These are phyloP conservation scores for Protomyces inundatus DNA, from an alignment of 1,139 yeast species.

Conservation along the genomic window DNA sequence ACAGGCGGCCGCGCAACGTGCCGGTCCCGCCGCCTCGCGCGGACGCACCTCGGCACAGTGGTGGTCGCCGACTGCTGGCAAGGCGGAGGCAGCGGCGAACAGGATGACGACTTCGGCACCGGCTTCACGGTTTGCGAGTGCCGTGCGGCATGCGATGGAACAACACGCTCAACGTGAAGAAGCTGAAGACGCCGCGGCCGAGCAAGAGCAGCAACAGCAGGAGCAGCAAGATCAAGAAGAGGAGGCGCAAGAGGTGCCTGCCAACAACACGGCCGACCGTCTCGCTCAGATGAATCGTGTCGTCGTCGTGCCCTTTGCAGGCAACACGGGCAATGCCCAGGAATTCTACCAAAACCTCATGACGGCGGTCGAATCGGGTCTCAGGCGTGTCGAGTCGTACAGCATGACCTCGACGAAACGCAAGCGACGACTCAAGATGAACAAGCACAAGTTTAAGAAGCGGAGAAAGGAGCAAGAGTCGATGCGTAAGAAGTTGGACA, in stretches of 20 bases:
- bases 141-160: neutral
- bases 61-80: neutral
- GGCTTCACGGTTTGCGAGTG: neutral
- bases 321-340: neutral
- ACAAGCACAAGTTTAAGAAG: slow-evolving; percentile 47
- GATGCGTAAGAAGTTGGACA: slow-evolving; percentile 40
- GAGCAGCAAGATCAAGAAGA: neutral
- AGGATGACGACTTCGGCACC: neutral
- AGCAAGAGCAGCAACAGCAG: slow-evolving; percentile 8
- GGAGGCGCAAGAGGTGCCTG: neutral
- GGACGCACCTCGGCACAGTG: slow-evolving; percentile 5
- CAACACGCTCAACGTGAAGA: slow-evolving; percentile 30
- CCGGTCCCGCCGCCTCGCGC: neutral
- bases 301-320: slow-evolving; percentile 1
- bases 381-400: slow-evolving; percentile 27
- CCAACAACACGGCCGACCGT: neutral
- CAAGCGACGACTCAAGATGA: slow-evolving; percentile 47
- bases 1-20: neutral
- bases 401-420: slow-evolving; percentile 43
- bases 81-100: neutral
- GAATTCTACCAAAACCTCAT: slow-evolving; percentile 13
- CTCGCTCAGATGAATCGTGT: slow-evolving; percentile 1
- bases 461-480: slow-evolving; percentile 45
- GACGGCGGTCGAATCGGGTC: slow-evolving; percentile 17
- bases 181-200: slow-evolving; percentile 32